phyloP scores from a whole-genome alignment of 192 early-diverging fungal species.

The Backusella parvicylindrica region DNA sequence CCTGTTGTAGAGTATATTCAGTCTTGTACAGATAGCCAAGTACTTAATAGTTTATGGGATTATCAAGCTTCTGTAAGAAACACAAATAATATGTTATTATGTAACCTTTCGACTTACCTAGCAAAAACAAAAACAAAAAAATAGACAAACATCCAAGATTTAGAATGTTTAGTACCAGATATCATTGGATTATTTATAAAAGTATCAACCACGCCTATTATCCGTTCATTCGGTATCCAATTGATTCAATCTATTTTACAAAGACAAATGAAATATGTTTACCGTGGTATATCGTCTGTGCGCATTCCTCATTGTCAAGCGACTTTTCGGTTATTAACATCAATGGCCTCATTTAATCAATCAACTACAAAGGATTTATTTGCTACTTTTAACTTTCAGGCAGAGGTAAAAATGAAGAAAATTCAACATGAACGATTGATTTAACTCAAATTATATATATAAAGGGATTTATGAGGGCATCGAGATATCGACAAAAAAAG shows the following conservation, averaged over 20 bases:
- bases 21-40: constrained; percentile 52
- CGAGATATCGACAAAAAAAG: constrained; percentile 23
- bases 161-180: constrained; percentile 60
- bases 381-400: constrained; percentile 68
- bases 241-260: constrained; percentile 58
- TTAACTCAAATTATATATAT: neutral
- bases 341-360: constrained; percentile 55
- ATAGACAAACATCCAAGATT: constrained; percentile 48
- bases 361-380: constrained; percentile 62
- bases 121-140: neutral
- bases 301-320: constrained; percentile 57
- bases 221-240: constrained; percentile 36
- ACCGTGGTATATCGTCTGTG: constrained; percentile 58
- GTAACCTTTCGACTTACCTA: neutral
- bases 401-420: constrained; percentile 42
- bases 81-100: neutral
- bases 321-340: constrained; percentile 57
- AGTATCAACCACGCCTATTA: constrained; percentile 25
- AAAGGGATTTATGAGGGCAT: constrained; percentile 28
- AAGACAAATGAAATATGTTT: constrained; percentile 62
- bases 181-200: constrained; percentile 39
- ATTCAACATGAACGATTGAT: neutral
- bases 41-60: constrained; percentile 62
- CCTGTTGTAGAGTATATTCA: constrained; percentile 53
- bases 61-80: constrained; percentile 51